Evolutionary conservation across 1,139 yeast genomes (phyloP).

Genomic region (Geotrichum armillariae): DNA sequence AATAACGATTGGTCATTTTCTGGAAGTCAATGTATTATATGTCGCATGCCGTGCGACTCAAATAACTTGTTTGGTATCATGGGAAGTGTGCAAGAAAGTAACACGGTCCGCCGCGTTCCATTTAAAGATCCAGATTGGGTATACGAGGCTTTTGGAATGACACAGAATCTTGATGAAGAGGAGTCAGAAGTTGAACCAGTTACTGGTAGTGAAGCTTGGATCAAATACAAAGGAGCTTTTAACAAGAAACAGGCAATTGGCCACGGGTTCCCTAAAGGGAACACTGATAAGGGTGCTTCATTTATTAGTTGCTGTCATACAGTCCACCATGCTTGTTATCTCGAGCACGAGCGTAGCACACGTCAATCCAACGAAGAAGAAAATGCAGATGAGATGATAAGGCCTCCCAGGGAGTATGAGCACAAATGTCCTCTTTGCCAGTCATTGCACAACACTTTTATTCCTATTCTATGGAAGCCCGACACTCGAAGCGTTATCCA

Average conservation of each 20-base stretch:
- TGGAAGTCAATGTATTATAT: constrained; percentile 77
- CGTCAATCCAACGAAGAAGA: too few relatives aligned
- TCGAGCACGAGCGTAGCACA: constrained; percentile 62
- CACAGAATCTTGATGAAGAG: constrained; percentile 48
- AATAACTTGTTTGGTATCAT: constrained; percentile 80
- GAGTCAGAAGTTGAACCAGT: constrained; percentile 35
- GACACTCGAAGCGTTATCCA: constrained; percentile 27
- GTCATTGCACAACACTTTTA: constrained; percentile 75
- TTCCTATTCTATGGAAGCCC: constrained; percentile 62
- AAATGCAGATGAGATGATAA: too few relatives aligned
- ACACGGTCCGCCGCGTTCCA: constrained; percentile 64
- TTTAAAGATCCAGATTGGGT: constrained; percentile 66
- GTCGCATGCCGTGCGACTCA: constrained; percentile 76
- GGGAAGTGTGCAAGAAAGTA: constrained; percentile 56
- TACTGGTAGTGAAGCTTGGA: constrained; percentile 39
- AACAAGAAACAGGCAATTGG: constrained; percentile 54
- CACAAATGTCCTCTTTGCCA: constrained; percentile 84
- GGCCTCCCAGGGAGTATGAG: constrained; percentile 65
- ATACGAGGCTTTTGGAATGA: constrained; percentile 59
- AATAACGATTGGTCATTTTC: constrained; percentile 65
- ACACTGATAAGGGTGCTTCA: constrained; percentile 45
- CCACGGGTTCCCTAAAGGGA: constrained; percentile 61
- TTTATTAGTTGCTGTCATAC: constrained; percentile 92
- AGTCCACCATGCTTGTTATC: constrained; percentile 79
- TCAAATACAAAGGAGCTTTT: constrained; percentile 39